Evolutionary conservation across 1,139 yeast species (phyloP), one percentile per base, ranked within the genome.

Genomic region (Kluyveromyces marxianus): DNA sequence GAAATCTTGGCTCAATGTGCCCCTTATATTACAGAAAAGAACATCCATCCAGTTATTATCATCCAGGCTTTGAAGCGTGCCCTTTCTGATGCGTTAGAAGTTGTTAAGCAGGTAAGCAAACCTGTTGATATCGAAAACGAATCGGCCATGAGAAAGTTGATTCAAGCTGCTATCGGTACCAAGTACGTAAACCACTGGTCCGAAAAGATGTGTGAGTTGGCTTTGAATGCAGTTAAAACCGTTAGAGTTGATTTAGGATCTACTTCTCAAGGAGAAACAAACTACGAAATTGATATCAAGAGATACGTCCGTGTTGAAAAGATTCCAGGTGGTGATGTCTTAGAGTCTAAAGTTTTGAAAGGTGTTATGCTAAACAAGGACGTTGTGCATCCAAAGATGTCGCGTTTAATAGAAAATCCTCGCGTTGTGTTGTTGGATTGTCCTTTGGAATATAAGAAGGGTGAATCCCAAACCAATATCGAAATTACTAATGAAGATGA

Each of bases 321-420:
- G 70, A 83, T 94, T 51, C 96, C 98, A 36, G 98, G 98, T 61
- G 97, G 97, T 43, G 97, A 92, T 62, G 89, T 92, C 53, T 83
- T 86, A 56, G 96, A 90, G 57, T 81, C 90, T 44, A 75, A 75
- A 52, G 96, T 92, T 24, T 73, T 92, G 62, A 94, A 87, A 61
- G 99, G 99, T 52, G 86, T 92, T 47, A 74, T 92, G 70, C 76
- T 94, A 59, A 94, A 94, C 71, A 94, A 94, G 69, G 99, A 94
- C 65, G 95, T 94, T 47, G 90, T 95, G 28, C 99, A 94, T 68
- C 98, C 99, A 53, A 89, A 90, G 69, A 94, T 94, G 99, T 82
- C 82, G 57, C 81, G 98, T 66, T 63, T 73, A 57, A 86, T 92
- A 55, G 88, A 83, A 62, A 86, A 88, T 60, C 99, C 99, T 43